phyloP scores from a whole-genome alignment of 2,329 filamentous ascomycete genomes.

The Allantophomopsis cytisporea region DNA sequence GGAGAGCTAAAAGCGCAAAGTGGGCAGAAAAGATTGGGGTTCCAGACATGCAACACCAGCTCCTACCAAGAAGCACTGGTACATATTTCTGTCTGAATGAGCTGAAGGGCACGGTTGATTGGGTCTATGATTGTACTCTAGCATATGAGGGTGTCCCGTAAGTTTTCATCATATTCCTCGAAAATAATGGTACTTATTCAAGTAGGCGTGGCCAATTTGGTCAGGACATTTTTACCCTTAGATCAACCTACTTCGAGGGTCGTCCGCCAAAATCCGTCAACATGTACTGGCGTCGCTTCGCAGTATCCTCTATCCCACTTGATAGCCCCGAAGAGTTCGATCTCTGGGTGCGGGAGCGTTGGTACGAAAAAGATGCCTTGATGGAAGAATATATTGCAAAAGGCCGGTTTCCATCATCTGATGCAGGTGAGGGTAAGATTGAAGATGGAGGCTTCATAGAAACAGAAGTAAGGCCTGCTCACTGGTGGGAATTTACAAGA shows the following conservation, averaged over 20 bases:
- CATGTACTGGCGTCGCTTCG: slow-evolving; percentile 88
- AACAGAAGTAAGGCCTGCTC: slow-evolving; percentile 16
- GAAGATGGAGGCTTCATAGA: slow-evolving; percentile 13
- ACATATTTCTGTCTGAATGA: slow-evolving; percentile 69
- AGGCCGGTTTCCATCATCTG: slow-evolving; percentile 54
- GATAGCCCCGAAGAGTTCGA: slow-evolving; percentile 65
- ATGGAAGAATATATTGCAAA: slow-evolving; percentile 72
- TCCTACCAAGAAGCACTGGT: slow-evolving; percentile 71
- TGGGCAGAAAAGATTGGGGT: slow-evolving; percentile 70
- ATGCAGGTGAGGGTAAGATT: slow-evolving; percentile 5
- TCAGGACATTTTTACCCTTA: slow-evolving; percentile 81
- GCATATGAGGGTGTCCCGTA: slow-evolving; percentile 90
- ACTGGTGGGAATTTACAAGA: slow-evolving; percentile 17
- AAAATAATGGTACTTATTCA: slow-evolving; percentile 2
- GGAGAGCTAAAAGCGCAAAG: slow-evolving; percentile 52
- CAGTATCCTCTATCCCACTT: slow-evolving; percentile 67
- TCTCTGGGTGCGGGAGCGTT: slow-evolving; percentile 70
- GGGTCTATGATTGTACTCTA: slow-evolving; percentile 86
- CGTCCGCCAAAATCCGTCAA: slow-evolving; percentile 89
- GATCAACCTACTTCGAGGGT: slow-evolving; percentile 79
- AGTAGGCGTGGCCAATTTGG: slow-evolving; percentile 57
- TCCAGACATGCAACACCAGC: slow-evolving; percentile 57
- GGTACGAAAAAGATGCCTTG: slow-evolving; percentile 84
- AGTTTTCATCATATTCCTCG: slow-evolving; percentile 25
- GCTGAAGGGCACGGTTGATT: slow-evolving; percentile 61